A percentile compares a stretch with the other conserved stretches of the same genome.
Evolutionary conservation across 129 eudicot genomes (phyloP).

Genomic region (Pittosporum tobira): DNA sequence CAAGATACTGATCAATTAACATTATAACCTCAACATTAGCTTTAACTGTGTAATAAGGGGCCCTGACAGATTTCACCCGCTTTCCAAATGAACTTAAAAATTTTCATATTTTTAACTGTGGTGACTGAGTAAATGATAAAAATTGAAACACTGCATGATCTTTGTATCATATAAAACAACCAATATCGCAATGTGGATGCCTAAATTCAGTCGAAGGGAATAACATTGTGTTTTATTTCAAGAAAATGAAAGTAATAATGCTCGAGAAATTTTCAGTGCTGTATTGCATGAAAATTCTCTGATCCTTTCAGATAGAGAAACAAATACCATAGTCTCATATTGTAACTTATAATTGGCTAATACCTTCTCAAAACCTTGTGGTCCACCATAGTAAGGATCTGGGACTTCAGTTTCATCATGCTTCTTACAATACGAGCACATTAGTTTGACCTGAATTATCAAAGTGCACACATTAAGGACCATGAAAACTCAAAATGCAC

Average conservation of each 20-base stretch:
- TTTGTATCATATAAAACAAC: not conserved
- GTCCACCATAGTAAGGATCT: constrained; percentile 95
- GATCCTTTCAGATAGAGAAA: not conserved
- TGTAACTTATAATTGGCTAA: not conserved
- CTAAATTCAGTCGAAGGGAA: too few relatives aligned
- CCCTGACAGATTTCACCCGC: not conserved
- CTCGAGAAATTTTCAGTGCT: not conserved
- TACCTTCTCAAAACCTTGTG: constrained; percentile 95
- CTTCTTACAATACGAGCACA: constrained; percentile 92
- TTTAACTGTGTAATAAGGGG: too few relatives aligned
- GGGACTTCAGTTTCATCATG: constrained; percentile 89
- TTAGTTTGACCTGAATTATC: constrained; percentile 55
- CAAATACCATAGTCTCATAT: not conserved
- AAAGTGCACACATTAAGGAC: constrained; percentile 12
- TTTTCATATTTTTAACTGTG: too few relatives aligned
- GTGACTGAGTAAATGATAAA: not conserved
- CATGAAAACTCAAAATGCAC: not conserved
- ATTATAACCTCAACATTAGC: not conserved
- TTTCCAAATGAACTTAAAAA: too few relatives aligned
- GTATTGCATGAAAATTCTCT: not conserved
- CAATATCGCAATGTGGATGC: not conserved
- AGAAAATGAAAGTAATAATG: not conserved
- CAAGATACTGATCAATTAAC: too few relatives aligned
- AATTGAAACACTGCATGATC: not conserved
- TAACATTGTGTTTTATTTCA: too few relatives aligned